Base-by-base conservation (phyloP, 129 eudicot species). In the Rutidosis leptorrhynchoides region DNA sequence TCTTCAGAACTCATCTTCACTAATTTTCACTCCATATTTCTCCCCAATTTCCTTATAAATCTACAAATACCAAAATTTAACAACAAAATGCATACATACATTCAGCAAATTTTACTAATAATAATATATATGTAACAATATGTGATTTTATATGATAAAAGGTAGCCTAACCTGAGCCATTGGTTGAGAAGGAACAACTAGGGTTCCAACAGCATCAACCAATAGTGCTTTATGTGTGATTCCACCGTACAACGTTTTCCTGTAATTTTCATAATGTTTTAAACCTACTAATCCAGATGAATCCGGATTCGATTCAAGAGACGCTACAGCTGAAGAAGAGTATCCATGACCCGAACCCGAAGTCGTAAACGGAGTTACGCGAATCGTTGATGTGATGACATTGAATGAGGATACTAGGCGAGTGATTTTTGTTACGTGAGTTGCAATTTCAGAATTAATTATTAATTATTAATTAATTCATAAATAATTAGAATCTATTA, bases 201-300 rank as follows among this genome's bases (percentile, higher is more conserved):
- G 99, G 32, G 99, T 94, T 15, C 99, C 99, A 58, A 89, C 99
- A 26, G 99, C 99, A 51, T 94, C 99, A 78, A 94, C 99, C 57
- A 89, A 79, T 17, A 94, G 77, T 12, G 99, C 99, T 73, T 84
- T 94, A 27, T 93, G 96, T 25, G 98, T 94, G 46, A 94, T 70
- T 33, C 99, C 97, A 30, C 97, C 97, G 70, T 89, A 80, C 42
- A 94, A 57, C 37, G 88, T 76, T 83, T 88, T 88, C 46, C 98
- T 79, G 55, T 93, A 88, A 49, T 84, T 84, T 68, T 85, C 93
- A 52, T 94, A 94, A 64, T 87, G 92, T 32, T 82, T 83, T 28
- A 81, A 48, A 25, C 87, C 83, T 19, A 86, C 46, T 5, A 72
- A 64, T 52, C 75, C 78, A 48, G 85, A 12, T 40, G 46, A 80